phyloP scores from a whole-genome alignment of 1,139 yeast genomes.

The Geotrichum fermentans region DNA sequence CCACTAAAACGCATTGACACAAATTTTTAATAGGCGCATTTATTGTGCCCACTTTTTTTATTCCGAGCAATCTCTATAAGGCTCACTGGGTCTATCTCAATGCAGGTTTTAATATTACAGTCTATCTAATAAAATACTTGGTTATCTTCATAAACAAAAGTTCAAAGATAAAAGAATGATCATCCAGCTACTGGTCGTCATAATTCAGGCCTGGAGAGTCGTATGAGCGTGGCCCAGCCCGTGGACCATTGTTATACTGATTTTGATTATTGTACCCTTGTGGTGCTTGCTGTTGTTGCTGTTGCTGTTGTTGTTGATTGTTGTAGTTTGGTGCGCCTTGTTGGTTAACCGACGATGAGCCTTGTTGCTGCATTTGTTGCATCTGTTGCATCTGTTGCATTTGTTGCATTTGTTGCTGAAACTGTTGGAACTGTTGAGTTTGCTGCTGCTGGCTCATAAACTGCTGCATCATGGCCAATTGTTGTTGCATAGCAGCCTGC shows the following conservation, averaged over 20 bases:
- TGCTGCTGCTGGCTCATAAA: slow-evolving; percentile 13
- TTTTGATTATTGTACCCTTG: neutral
- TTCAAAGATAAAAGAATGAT: too few relatives aligned
- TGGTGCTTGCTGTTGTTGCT: neutral
- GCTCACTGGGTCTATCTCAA: too few relatives aligned
- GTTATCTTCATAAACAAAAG: too few relatives aligned
- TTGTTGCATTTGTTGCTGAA: neutral
- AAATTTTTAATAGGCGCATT: too few relatives aligned
- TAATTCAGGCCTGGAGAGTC: slow-evolving; percentile 1
- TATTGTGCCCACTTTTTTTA: too few relatives aligned
- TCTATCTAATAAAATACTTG: too few relatives aligned
- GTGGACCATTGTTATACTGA: neutral
- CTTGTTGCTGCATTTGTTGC: slow-evolving; percentile 1
- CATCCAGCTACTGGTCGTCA: neutral
- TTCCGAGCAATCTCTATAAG: too few relatives aligned
- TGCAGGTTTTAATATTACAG: too few relatives aligned
- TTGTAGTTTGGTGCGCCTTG: slow-evolving; percentile 8
- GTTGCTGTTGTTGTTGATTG: slow-evolving; percentile 22
- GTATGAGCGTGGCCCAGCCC: neutral
- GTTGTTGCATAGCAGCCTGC: slow-evolving; percentile 3
- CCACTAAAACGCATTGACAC: too few relatives aligned
- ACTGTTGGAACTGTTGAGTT: too few relatives aligned
- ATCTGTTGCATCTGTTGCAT: slow-evolving; percentile 1
- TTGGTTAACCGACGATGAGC: too few relatives aligned
- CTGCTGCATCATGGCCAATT: slow-evolving; percentile 16